Evolutionary conservation across 2,329 filamentous ascomycete species (phyloP).

Genomic region (Fonsecaea erecta): DNA sequence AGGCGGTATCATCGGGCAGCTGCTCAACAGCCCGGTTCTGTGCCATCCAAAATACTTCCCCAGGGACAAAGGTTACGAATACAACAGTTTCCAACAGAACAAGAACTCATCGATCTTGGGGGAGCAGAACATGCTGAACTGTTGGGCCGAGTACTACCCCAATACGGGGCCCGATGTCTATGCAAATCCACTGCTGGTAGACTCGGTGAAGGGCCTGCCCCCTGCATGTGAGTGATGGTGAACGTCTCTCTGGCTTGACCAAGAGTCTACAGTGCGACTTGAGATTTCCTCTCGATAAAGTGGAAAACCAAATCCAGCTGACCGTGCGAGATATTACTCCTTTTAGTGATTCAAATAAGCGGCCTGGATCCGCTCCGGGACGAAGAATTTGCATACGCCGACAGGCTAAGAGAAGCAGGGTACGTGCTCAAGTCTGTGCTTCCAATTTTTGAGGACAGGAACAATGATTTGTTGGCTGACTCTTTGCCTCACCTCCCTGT

Average conservation of each 20-base stretch:
- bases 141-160: background rate
- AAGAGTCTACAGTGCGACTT: background rate
- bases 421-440: background rate
- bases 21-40: slow-evolving; percentile 13
- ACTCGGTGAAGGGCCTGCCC: background rate
- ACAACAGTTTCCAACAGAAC: slow-evolving; percentile 16
- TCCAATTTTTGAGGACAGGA: no score
- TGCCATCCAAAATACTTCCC: slow-evolving; percentile 21
- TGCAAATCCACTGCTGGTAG: background rate
- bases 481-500: background rate
- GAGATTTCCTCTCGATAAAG: background rate
- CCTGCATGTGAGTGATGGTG: background rate
- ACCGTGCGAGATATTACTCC: background rate
- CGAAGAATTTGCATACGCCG: slow-evolving; percentile 2
- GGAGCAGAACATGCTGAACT: slow-evolving; percentile 1
- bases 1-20: slow-evolving; percentile 2
- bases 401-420: background rate
- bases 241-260: background rate
- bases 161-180: background rate
- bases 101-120: background rate
- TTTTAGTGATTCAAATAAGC: background rate
- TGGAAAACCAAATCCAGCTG: background rate
- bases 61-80: slow-evolving; percentile 9
- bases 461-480: background rate
- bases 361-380: slow-evolving; percentile 1